Evolutionary conservation across 257 asterid species (phyloP), one percentile per base, ranked within the genome.

Genomic region (Nyctanthes arbortristis): DNA sequence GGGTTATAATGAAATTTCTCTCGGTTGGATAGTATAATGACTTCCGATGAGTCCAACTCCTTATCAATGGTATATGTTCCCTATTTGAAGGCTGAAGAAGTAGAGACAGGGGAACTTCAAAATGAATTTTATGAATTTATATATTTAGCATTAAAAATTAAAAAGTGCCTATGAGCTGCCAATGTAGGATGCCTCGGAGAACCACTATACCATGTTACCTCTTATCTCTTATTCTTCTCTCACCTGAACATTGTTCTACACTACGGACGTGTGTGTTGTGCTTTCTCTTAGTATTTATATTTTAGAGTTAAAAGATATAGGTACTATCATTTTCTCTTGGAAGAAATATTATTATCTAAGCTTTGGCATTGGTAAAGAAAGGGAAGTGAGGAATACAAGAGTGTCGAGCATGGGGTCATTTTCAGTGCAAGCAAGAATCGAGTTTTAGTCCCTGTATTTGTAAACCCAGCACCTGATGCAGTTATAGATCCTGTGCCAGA

Each of bases 381-480:
- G 16, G 54, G 16, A 9, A 43, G 54, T 0, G 24, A 43, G 54
- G 54, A 43, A 43, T 86, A 83, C 34, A 83, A 86, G 81, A 86
- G 89, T 71, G 43, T 76, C 3, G 89, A 83, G 84, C 91, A 86
- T 71, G 82, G 84, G 0, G 89, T 86, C 70, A 36, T 73, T 30
- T 74, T 79, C 0, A 77, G 35, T n/a, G 63, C 70, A 39, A 69
- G 8, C 10, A 83, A 65, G 55, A 67, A 86, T 34, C 68, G 89
- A 75, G 77, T 83, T 1, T 83, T 84, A 0, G 87, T 81, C 37
- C 84, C 91, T 0, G 31, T 79, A 22, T 86, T 83, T 73, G 89
- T 52, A 40, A 83, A 75, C 34, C 85, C 91, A n/a, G 30, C 66
- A 4, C 49, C 69, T 31, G 74, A 86, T 73, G 73, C 81, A 16